Base-by-base conservation (phyloP, 2,329 filamentous ascomycete species). In the Cercospora janseana region DNA sequence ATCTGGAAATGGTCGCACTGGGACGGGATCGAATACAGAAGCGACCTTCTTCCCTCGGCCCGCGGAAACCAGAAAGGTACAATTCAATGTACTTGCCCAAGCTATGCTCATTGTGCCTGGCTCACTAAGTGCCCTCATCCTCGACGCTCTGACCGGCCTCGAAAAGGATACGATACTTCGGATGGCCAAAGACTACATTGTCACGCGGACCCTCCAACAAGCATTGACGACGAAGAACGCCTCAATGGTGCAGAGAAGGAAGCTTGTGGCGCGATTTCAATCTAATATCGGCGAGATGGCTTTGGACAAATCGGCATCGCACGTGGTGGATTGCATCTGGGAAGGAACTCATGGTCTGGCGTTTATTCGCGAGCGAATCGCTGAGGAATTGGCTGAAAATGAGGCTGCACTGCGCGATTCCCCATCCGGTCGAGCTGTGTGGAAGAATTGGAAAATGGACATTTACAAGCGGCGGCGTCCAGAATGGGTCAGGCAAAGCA, bases 41-140 rank as follows among this genome's bases (percentile, higher is more conserved):
- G 31, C 47, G 21, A 53, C 46, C 4, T 55, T 52, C 20, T 54
- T 60, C 26, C 35, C 52, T 0, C 64, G 42, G 60, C 65, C 45
- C 1, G 37, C 59, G 6, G 55, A 62, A 28, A 54, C 57, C 5
- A 55, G 49, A 72, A 82, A 88, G 76, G 58, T 61, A 4, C 64
- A 68, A 69, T 88, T 66, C 91, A 98, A 72, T 88, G 86, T 95
- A 38, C 79, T 98, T 21, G 84, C 87, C 6, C 85, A 93, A 55
- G 74, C 86, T 3, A 86, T 98, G 74, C 81, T 97, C 43, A 73
- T 80, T 6, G 84, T 88, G 20, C 80, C 87, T 0, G 88, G 88
- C 0, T 69, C 79, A 1, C 75, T 91, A 1, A 78, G 80, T 49
- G 81, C 81, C 43, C 77, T 91, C 8, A 79, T 95, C 24, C 88